Evolutionary conservation across 768 basidiomycete genomes (phyloP).

Genomic region (Lactarius indigo): DNA sequence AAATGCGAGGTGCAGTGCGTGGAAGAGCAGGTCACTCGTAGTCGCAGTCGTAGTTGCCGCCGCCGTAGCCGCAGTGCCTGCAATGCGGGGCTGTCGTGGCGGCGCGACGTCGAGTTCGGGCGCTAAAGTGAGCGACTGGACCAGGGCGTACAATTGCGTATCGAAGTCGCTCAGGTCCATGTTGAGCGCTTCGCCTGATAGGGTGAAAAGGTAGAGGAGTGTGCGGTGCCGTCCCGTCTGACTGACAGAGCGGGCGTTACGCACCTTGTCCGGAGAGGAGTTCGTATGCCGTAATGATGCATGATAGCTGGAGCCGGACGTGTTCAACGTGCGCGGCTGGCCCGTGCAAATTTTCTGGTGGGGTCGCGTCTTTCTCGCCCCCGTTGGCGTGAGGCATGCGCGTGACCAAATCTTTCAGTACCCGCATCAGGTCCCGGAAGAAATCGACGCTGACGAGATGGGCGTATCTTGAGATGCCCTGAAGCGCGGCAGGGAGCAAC

Average conservation of each 20-base stretch:
- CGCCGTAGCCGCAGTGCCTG: not conserved
- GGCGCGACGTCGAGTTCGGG: constrained; percentile 58
- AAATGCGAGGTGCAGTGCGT: constrained; percentile 78
- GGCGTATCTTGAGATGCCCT: constrained; percentile 89
- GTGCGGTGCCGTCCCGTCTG: constrained; percentile 1
- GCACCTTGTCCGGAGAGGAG: constrained; percentile 92
- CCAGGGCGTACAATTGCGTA: constrained; percentile 75
- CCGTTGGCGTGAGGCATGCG: constrained; percentile 42
- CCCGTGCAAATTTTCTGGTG: constrained; percentile 21
- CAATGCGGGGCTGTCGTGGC: constrained; percentile 24
- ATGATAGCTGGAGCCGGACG: constrained; percentile 64
- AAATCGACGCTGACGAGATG: constrained; percentile 98
- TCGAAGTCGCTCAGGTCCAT: constrained; percentile 92
- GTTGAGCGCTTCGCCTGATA: constrained; percentile 94
- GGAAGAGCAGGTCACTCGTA: constrained; percentile 75
- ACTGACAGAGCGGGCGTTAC: constrained; percentile 22
- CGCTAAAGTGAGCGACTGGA: constrained; percentile 68
- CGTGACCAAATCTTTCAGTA: constrained; percentile 72
- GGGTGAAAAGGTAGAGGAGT: not conserved
- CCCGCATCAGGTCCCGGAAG: constrained; percentile 90
- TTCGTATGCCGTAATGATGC: constrained; percentile 96
- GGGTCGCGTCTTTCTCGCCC: constrained; percentile 26
- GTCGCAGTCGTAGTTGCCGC: constrained; percentile 27
- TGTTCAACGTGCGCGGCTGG: constrained; percentile 32
- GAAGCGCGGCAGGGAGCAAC: constrained; percentile 81